Percentiles rank a stretch among this genome's conserved stretches.
Conservation (phyloP, 140 eudicot genomes). For the Flaveria floridana region DNA sequence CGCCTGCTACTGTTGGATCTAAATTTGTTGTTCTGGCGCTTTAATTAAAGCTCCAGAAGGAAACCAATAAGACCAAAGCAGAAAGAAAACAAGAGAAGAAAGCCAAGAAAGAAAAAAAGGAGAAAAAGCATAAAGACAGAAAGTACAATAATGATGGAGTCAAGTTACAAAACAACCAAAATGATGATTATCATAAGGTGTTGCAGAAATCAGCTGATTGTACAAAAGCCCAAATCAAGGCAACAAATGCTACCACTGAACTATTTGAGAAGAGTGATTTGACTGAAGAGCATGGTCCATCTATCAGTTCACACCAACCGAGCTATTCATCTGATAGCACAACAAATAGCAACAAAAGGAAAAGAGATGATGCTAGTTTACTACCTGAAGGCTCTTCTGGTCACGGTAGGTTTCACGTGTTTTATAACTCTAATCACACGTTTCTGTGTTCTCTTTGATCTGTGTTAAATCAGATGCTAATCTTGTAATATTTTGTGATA, state of each 20-base stretch:
- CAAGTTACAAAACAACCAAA: background rate
- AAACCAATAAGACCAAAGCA: constrained; percentile 37
- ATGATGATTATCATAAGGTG: constrained; percentile 8
- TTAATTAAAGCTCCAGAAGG: constrained; percentile 67
- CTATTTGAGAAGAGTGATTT: constrained; percentile 57
- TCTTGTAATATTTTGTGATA: background rate
- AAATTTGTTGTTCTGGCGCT: constrained; percentile 52
- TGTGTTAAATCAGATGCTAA: background rate
- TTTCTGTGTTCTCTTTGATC: background rate
- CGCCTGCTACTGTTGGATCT: constrained; percentile 34
- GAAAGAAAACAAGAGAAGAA: constrained; percentile 52
- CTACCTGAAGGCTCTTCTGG: constrained; percentile 9
- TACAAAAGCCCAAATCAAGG: constrained; percentile 22
- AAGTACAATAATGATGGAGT: constrained; percentile 25
- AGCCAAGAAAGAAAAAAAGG: constrained; percentile 39
- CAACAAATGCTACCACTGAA: constrained; percentile 24
- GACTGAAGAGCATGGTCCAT: constrained; percentile 63
- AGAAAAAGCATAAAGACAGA: constrained; percentile 30
- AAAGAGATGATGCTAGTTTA: constrained; percentile 31
- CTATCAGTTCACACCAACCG: constrained; percentile 40
- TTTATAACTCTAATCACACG: background rate
- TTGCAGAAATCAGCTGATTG: constrained; percentile 14
- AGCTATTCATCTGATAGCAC: constrained; percentile 85
- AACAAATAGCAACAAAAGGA: constrained; percentile 74
- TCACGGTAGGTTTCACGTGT: constrained; percentile 37